A percentile compares a stretch with the other conserved stretches of the same genome.
Conservation (phyloP, 352 stramenopile genomes). For the Pythium pyrilobum region DNA sequence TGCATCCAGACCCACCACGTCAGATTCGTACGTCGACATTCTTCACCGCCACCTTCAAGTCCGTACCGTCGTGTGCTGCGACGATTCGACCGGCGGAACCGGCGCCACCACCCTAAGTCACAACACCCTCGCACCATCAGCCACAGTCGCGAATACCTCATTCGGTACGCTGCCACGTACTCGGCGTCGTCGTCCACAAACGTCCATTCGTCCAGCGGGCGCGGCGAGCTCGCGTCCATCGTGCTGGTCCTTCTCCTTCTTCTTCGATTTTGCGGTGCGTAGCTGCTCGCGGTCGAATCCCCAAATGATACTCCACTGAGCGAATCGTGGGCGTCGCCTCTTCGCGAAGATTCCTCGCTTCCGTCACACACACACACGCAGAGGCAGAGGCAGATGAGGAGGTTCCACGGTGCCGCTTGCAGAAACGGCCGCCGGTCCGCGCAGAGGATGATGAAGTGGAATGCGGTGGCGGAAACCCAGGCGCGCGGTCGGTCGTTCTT, state of each 20-base stretch:
- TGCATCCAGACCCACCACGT: not conserved
- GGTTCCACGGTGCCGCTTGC: no score
- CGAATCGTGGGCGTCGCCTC: not conserved
- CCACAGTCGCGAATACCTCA: no score
- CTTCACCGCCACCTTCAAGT: no score
- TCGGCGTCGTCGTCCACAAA: slow-evolving; percentile 66
- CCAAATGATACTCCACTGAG: not conserved
- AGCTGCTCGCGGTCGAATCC: not conserved
- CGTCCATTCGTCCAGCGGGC: slow-evolving; percentile 53
- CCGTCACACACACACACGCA: not conserved
- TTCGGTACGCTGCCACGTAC: no score
- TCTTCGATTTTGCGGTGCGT: not conserved
- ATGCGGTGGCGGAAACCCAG: slow-evolving; percentile 11
- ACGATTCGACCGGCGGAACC: slow-evolving; percentile 16
- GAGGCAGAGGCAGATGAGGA: no score
- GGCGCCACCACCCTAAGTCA: slow-evolving; percentile 39
- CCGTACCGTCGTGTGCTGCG: not conserved
- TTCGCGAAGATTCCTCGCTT: slow-evolving; percentile 3
- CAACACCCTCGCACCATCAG: not conserved
- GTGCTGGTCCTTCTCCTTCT: not conserved
- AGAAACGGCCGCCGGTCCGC: no score
- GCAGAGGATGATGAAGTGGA: no score
- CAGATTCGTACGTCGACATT: no score
- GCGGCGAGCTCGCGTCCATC: slow-evolving; percentile 13
- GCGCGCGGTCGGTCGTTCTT: slow-evolving; percentile 3